Conservation (phyloP, 768 basidiomycete species). For the Pholiota molesta region DNA sequence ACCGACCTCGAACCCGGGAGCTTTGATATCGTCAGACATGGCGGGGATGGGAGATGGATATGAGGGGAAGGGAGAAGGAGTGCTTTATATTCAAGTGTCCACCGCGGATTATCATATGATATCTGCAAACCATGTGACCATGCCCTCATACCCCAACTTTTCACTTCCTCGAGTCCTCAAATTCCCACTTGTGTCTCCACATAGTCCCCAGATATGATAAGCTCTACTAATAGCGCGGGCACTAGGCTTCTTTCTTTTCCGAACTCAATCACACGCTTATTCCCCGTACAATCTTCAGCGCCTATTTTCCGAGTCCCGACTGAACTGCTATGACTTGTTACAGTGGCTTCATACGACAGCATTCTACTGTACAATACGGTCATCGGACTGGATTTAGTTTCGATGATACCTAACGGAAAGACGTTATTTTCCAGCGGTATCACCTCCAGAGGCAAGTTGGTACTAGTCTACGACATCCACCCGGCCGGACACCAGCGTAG, state of each 20-base stretch:
- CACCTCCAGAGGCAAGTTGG: no score
- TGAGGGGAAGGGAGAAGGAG: constrained; percentile 8
- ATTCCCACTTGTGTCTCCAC: background rate
- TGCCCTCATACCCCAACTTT: constrained; percentile 3
- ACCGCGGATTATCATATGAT: constrained; percentile 16
- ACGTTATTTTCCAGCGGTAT: no score
- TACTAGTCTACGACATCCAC: no score
- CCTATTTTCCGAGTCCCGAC: background rate
- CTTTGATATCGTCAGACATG: constrained; percentile 75
- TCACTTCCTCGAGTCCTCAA: background rate
- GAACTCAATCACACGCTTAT: constrained; percentile 3
- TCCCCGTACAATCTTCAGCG: background rate
- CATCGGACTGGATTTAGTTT: no score
- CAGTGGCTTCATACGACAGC: no score
- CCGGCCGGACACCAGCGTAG: no score
- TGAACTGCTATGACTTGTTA: no score
- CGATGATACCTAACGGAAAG: no score
- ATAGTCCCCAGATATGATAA: background rate
- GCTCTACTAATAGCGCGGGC: background rate
- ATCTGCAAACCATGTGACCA: constrained; percentile 12
- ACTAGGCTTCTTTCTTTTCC: background rate
- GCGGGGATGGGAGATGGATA: constrained; percentile 19
- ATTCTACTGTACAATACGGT: no score
- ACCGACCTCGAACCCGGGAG: constrained; percentile 71
- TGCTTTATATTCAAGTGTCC: constrained; percentile 7